Conservation (phyloP, 352 stramenopile species). For the Globisporangium middletonii region DNA sequence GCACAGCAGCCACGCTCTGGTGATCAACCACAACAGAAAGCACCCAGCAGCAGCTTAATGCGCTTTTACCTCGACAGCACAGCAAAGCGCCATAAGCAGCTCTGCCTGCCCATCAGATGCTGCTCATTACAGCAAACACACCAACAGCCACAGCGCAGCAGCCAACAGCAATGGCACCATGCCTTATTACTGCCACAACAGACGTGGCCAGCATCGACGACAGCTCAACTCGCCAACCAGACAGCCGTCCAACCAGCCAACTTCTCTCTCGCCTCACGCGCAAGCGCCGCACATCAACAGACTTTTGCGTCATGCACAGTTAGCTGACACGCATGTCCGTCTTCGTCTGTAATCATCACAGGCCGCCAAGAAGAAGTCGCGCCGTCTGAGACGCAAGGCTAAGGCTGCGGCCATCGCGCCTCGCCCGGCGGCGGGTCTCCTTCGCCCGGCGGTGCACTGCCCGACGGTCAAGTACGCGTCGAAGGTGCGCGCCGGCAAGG, state of each 20-base stretch:
- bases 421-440: constrained; percentile 92
- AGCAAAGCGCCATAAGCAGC: not conserved
- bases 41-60: not conserved
- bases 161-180: too few species aligned
- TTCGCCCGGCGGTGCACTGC: constrained; percentile 97
- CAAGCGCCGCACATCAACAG: not conserved
- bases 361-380: constrained; percentile 97
- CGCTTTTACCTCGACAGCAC: not conserved
- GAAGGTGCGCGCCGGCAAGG: constrained; percentile 96
- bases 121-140: too few species aligned
- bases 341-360: constrained; percentile 38
- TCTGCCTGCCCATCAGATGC: too few species aligned
- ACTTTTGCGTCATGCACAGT: not conserved
- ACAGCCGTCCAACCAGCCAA: not conserved
- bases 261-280: not conserved
- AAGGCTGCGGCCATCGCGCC: constrained; percentile 98
- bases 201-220: too few species aligned
- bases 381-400: constrained; percentile 91
- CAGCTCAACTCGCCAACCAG: too few species aligned
- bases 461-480: constrained; percentile 98
- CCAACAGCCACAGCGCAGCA: too few species aligned
- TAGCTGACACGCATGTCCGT: not conserved
- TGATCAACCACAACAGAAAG: not conserved
- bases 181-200: too few species aligned
- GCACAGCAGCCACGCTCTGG: not conserved